These are phyloP conservation scores for Penicillium egyptiacum DNA, from an alignment of 495 filamentous ascomycete genomes.

Conservation along the genomic window DNA sequence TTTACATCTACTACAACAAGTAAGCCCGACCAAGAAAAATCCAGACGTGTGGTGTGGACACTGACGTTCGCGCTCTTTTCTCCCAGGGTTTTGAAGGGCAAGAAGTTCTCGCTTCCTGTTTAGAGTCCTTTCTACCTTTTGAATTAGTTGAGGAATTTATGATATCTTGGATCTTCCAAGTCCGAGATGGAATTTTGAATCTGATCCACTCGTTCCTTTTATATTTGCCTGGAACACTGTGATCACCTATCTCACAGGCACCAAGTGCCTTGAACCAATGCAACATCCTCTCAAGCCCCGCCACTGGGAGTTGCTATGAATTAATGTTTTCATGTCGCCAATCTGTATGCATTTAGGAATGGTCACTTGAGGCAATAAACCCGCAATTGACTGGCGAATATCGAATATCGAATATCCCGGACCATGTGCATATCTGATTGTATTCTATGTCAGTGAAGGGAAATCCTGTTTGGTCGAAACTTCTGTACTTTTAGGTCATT, in stretches of 20 bases:
- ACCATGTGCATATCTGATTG: not conserved
- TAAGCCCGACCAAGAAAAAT: conserved; percentile 34
- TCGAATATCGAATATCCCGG: not conserved
- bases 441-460: not conserved
- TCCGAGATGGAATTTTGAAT: not conserved
- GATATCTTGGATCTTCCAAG: not conserved
- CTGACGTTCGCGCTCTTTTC: conserved; percentile 3
- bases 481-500: not conserved
- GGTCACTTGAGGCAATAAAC: not conserved
- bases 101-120: conserved; percentile 85
- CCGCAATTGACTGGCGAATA: not conserved
- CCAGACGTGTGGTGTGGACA: not conserved
- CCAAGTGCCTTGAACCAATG: not conserved
- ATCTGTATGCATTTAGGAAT: conserved; percentile 1
- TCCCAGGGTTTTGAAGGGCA: conserved; percentile 72
- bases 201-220: conserved; percentile 1
- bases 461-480: not conserved
- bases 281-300: not conserved
- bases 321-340: conserved; percentile 19
- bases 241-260: not conserved
- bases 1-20: conserved; percentile 99
- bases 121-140: conserved; percentile 35
- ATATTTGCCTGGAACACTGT: conserved; percentile 6
- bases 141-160: not conserved
- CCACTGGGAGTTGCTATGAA: conserved; percentile 12